These are phyloP conservation scores for Polyporus arcularius DNA, from an alignment of 768 basidiomycete genomes.

Conservation along the genomic window DNA sequence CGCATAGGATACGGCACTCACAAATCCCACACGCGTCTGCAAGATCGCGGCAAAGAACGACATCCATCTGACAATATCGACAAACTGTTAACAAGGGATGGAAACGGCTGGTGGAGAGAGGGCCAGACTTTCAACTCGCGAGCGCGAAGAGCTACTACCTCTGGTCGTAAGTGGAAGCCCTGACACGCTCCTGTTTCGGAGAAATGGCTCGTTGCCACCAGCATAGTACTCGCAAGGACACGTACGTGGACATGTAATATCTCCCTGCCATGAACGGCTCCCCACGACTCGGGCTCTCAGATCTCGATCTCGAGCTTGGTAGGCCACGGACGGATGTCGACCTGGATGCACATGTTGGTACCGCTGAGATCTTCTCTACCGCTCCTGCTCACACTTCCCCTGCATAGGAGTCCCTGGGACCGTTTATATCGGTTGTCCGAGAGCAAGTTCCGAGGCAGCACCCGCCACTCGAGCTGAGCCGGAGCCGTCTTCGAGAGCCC, in stretches of 20 bases:
- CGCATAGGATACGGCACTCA: conserved; percentile 19
- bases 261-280: conserved; percentile 39
- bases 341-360: too few species aligned
- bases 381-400: too few species aligned
- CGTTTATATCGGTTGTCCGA: too few species aligned
- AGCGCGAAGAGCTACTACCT: background rate
- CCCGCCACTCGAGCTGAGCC: too few species aligned
- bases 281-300: conserved; percentile 36
- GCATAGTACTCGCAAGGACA: background rate
- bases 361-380: too few species aligned
- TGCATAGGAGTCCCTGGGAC: too few species aligned
- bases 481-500: too few species aligned
- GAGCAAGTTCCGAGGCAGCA: too few species aligned
- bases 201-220: background rate
- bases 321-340: conserved; percentile 20
- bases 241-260: conserved; percentile 45
- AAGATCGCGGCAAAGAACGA: conserved; percentile 45
- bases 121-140: background rate
- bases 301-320: conserved; percentile 37
- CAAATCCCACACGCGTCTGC: conserved; percentile 41
- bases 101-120: background rate
- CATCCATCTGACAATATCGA: conserved; percentile 36
- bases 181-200: background rate
- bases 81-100: background rate
- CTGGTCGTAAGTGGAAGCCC: background rate